Evolutionary conservation across 371 early-diverging fungal genomes (phyloP), one percentile per base, ranked within the genome.

Genomic region (Amoeboaphelidium protococcarum): DNA sequence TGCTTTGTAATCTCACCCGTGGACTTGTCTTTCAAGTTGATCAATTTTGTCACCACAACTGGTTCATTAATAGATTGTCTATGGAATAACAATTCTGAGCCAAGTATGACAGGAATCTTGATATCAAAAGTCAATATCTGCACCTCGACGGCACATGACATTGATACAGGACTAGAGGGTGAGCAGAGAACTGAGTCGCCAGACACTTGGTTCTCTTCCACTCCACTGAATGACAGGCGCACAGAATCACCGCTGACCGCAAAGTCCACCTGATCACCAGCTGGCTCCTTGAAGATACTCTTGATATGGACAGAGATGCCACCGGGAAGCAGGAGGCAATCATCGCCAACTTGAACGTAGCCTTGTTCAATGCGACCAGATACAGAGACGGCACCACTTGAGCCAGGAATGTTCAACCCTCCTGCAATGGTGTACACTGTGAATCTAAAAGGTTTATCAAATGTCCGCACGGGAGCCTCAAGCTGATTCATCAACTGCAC

Each of bases 321-420:
- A 46, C 80, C 73, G 2, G 95, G 95, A 49, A 86, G 72, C 23
- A 83, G 61, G 52, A 74, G 57, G 12, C 91, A 56, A 23, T 66
- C 58, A 41, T 90, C 89, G 22, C 90, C 92, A 12, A 84, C 55
- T 56, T 87, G 89, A 10, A 90, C 53, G 46, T 65, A 62, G 3
- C 95, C 95, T 23, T 72, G 67, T 24, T 82, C 87, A 37, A 94
- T 69, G 26, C 86, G 62, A 12, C 95, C 95, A 22, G 72, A 71
- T 10, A 82, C 73, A 25, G 84, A 73, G 0, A 87, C 76, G 31
- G 73, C 70, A 1, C 73, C 65, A 19, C 47, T 51, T 76, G 74
- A 50, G 63, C 58, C 68, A 44, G 42, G 25, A 2, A 52, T 25
- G 10, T 25, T 16, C 2, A 60, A 62, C 2, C 87, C 85, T 54